phyloP scores from a whole-genome alignment of 257 asterid genomes.

The Salvia miltiorrhiza region DNA sequence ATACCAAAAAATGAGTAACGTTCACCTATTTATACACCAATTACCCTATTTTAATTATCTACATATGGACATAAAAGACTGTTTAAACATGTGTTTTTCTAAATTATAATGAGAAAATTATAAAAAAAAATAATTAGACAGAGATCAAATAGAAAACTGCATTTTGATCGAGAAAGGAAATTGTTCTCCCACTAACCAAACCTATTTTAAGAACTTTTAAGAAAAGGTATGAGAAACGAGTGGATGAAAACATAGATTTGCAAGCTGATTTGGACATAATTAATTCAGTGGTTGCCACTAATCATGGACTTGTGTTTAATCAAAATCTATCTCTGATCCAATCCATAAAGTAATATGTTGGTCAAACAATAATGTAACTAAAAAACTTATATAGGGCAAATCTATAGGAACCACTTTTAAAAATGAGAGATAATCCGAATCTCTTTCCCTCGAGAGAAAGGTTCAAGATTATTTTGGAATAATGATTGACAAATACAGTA shows the following conservation, averaged over 20 bases:
- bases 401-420: no score
- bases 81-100: no score
- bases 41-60: no score
- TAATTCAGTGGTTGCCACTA: slow-evolving; percentile 13
- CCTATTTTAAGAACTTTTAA: background rate
- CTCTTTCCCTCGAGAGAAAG: slow-evolving; percentile 3
- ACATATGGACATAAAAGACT: no score
- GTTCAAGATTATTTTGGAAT: no score
- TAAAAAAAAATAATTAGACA: background rate
- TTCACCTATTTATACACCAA: no score
- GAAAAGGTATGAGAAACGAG: background rate
- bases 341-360: background rate
- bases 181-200: background rate
- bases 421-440: slow-evolving; percentile 2
- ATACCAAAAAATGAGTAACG: no score
- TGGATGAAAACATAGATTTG: slow-evolving; percentile 16
- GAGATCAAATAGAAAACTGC: background rate
- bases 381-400: slow-evolving; percentile 13
- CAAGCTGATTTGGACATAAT: background rate
- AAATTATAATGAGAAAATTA: no score
- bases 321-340: background rate
- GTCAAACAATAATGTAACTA: background rate
- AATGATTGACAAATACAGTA: no score
- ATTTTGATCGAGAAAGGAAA: background rate
- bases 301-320: background rate